These are phyloP conservation scores for Chalciporus chontae DNA, from an alignment of 768 basidiomycete species.

Conservation along the genomic window DNA sequence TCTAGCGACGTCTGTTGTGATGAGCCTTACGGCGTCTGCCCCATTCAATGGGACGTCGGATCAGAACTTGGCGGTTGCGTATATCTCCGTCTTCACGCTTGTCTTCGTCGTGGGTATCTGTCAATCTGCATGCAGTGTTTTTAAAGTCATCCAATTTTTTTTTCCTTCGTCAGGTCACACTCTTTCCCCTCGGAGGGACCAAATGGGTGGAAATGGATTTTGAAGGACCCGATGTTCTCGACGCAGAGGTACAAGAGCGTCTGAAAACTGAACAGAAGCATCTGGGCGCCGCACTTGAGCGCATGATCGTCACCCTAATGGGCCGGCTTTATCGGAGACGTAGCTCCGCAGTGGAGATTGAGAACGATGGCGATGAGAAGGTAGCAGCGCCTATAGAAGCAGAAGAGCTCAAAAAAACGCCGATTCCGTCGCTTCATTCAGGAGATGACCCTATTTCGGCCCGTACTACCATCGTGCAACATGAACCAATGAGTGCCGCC, in stretches of 20 bases:
- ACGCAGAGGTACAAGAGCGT: slow-evolving; percentile 49
- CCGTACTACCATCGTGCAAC: slow-evolving; percentile 4
- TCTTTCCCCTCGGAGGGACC: slow-evolving; percentile 62
- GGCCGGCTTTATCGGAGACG: neutral
- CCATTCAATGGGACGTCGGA: slow-evolving; percentile 62
- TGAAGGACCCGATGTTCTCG: slow-evolving; percentile 57
- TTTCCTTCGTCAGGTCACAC: slow-evolving; percentile 43
- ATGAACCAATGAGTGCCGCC: neutral
- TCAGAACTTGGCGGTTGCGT: slow-evolving; percentile 61
- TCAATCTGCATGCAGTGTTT: neutral
- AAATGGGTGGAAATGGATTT: slow-evolving; percentile 60
- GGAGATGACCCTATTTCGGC: slow-evolving; percentile 1
- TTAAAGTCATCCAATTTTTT: neutral
- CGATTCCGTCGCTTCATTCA: neutral
- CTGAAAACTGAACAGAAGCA: slow-evolving; percentile 37
- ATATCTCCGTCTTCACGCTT: slow-evolving; percentile 59
- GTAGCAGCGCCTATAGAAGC: neutral
- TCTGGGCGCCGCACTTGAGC: slow-evolving; percentile 12
- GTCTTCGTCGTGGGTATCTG: slow-evolving; percentile 49
- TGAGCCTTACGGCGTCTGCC: slow-evolving; percentile 55
- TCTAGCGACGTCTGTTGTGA: slow-evolving; percentile 60
- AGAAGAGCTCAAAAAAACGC: neutral
- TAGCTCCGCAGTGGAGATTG: neutral
- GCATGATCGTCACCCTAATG: slow-evolving; percentile 2
- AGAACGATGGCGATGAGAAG: slow-evolving; percentile 10